Conservation (phyloP, 805 yeast genomes). For the Teunomyces barrocoloradensis region DNA sequence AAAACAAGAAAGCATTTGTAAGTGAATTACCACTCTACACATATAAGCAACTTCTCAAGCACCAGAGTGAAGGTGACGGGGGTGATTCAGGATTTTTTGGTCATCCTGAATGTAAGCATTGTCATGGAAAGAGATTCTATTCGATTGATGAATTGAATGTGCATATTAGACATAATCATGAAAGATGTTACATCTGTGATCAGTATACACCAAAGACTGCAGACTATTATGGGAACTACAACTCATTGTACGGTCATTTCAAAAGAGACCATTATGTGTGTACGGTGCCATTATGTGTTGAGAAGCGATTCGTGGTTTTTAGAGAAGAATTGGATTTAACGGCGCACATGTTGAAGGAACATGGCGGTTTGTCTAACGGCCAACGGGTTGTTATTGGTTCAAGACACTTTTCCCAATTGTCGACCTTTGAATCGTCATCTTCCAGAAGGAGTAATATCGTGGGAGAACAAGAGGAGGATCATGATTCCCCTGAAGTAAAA, state of each 20-base stretch:
- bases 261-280: slow-evolving; percentile 72
- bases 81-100: slow-evolving; percentile 70
- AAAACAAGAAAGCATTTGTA: slow-evolving; percentile 75
- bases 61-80: slow-evolving; percentile 68
- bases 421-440: slow-evolving; percentile 46
- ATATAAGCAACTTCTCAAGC: slow-evolving; percentile 61
- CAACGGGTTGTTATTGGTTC: slow-evolving; percentile 42
- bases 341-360: slow-evolving; percentile 85
- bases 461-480: slow-evolving; percentile 23
- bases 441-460: slow-evolving; percentile 14
- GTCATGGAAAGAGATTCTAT: slow-evolving; percentile 72
- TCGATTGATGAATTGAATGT: slow-evolving; percentile 81
- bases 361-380: slow-evolving; percentile 53
- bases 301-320: slow-evolving; percentile 89
- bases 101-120: slow-evolving; percentile 85
- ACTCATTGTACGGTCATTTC: slow-evolving; percentile 74
- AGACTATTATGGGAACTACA: slow-evolving; percentile 72
- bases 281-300: slow-evolving; percentile 72
- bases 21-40: slow-evolving; percentile 64
- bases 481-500: slow-evolving; percentile 49
- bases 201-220: slow-evolving; percentile 57
- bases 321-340: slow-evolving; percentile 80
- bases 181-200: slow-evolving; percentile 88
- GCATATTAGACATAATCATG: slow-evolving; percentile 83
- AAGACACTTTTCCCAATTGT: slow-evolving; percentile 54